A percentile compares a stretch with the other conserved stretches of the same genome.
Conservation (phyloP, 164 flowering plant genomes). For the Aristolochia contorta region DNA sequence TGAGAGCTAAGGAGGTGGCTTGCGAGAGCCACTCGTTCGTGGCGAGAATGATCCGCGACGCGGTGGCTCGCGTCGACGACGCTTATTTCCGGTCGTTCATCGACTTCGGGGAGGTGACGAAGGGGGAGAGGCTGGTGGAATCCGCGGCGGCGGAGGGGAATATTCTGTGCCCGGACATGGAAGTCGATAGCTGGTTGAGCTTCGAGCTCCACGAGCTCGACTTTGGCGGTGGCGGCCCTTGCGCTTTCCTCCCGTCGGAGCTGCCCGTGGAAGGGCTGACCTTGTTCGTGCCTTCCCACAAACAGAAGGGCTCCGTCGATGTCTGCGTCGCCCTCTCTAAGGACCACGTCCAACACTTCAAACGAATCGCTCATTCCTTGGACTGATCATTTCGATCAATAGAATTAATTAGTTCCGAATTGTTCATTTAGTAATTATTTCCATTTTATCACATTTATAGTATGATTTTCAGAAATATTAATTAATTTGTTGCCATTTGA, state of each 20-base stretch:
- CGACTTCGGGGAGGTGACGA: constrained; percentile 8
- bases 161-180: constrained; percentile 4
- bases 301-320: background rate
- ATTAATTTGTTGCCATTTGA: too few relatives aligned
- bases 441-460: too few relatives aligned
- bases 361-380: constrained; percentile 5
- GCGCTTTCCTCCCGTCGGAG: constrained; percentile 8
- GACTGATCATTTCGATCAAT: background rate
- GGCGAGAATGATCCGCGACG: constrained; percentile 12
- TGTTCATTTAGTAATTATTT: too few relatives aligned
- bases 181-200: constrained; percentile 15
- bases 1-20: constrained; percentile 9
- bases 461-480: too few relatives aligned
- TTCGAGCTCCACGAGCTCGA: constrained; percentile 11
- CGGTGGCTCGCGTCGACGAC: constrained; percentile 5
- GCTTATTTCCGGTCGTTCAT: constrained; percentile 13
- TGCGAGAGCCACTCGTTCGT: constrained; percentile 2
- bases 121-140: constrained; percentile 4
- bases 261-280: constrained; percentile 10
- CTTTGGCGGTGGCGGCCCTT: constrained; percentile 15
- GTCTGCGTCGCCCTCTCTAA: constrained; percentile 1
- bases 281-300: constrained; percentile 9
- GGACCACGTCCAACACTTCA: constrained; percentile 7
- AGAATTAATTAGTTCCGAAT: too few relatives aligned
- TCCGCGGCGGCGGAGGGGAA: background rate